phyloP scores from a whole-genome alignment of 768 basidiomycete genomes.

The Daedaleopsis nitida region DNA sequence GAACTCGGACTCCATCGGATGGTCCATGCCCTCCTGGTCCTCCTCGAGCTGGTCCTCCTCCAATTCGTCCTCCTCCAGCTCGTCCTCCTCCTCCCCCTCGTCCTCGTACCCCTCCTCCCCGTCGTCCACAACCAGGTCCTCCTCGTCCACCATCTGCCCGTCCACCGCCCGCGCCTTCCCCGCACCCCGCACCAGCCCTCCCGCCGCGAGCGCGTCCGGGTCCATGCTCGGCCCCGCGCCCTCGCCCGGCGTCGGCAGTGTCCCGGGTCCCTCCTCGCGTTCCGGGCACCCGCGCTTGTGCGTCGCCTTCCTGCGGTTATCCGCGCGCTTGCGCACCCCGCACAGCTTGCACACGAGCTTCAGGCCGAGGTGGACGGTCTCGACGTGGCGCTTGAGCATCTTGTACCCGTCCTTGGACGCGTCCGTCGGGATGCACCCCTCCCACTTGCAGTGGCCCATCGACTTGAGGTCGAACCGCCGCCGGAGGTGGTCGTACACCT shows the following conservation, averaged over 20 bases:
- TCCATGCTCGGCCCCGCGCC: not conserved
- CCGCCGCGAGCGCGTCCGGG: not conserved
- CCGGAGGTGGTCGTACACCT: slow-evolving; percentile 5
- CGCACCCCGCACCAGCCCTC: not conserved
- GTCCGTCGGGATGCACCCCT: slow-evolving; percentile 2
- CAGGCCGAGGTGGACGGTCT: slow-evolving; percentile 6
- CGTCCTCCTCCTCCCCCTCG: slow-evolving; percentile 6
- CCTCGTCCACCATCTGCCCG: not conserved
- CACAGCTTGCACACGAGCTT: not conserved
- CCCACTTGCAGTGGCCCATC: slow-evolving; percentile 1
- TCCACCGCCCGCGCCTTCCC: not conserved
- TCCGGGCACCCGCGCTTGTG: slow-evolving; percentile 3
- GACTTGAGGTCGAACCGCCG: not conserved
- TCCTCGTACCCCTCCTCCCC: not conserved
- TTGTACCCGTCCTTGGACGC: not conserved
- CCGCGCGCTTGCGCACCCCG: not conserved
- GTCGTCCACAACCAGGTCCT: not conserved
- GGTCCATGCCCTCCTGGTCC: not conserved
- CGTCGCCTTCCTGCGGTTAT: slow-evolving; percentile 1
- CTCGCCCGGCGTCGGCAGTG: not conserved
- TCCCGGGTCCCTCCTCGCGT: not conserved
- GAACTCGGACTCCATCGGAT: not conserved
- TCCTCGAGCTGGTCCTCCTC: not conserved
- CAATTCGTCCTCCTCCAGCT: not conserved
- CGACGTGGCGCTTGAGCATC: slow-evolving; percentile 12